Conservation (phyloP, 202 grass and related monocot species). For the Brachypodium distachyon region DNA sequence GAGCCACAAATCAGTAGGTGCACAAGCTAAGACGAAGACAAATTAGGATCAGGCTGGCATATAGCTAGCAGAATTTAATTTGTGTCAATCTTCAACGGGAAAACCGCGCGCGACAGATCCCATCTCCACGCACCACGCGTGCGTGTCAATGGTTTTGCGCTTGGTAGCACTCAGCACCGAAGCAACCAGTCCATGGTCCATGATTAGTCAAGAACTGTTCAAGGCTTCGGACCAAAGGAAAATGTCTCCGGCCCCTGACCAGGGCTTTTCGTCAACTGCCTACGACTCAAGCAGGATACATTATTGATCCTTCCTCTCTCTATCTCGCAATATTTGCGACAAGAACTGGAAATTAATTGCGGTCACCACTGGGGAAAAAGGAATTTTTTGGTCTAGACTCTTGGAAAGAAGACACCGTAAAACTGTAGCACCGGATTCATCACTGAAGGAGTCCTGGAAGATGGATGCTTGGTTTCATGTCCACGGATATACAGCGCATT, state of each 20-base stretch:
- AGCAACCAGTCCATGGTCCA: background rate
- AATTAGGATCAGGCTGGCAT: background rate
- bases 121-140: background rate
- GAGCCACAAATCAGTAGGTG: conserved; percentile 17
- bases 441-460: background rate
- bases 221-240: background rate
- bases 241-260: conserved; percentile 9
- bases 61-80: background rate
- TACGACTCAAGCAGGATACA: background rate
- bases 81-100: background rate
- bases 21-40: background rate
- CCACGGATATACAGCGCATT: background rate
- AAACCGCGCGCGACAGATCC: background rate
- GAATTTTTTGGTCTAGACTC: too few species aligned
- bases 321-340: background rate
- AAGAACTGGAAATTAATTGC: background rate
- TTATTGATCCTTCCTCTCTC: background rate
- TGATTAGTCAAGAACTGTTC: conserved; percentile 33
- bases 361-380: background rate
- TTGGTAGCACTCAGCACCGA: background rate
- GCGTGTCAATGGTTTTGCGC: too few species aligned
- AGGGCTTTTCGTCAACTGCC: conserved; percentile 20
- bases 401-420: background rate
- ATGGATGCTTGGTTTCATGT: background rate
- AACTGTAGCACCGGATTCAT: background rate